A percentile compares a stretch with the other conserved stretches of the same genome.
Conservation (phyloP, 345 rosid species). For the Syzygium aqueum region DNA sequence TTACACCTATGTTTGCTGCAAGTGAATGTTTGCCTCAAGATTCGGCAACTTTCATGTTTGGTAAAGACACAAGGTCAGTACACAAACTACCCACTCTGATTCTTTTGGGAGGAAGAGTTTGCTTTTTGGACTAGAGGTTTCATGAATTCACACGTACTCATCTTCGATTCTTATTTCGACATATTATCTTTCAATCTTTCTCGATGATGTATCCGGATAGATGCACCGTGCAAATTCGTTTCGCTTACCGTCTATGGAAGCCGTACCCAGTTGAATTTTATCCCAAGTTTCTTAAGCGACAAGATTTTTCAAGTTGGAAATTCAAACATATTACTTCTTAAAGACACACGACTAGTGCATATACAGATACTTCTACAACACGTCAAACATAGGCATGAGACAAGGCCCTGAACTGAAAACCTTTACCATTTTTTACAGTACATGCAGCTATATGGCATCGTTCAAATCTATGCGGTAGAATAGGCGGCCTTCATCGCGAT, state of each 20-base stretch:
- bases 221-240: neutral
- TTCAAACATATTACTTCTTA: neutral
- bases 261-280: too few relatives aligned
- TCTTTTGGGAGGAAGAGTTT: neutral
- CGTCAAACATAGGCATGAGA: neutral
- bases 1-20: too few relatives aligned
- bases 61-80: neutral
- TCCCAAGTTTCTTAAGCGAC: too few relatives aligned
- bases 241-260: too few relatives aligned
- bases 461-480: slow-evolving; percentile 6
- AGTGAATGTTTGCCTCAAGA: too few relatives aligned
- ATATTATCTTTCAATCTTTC: neutral
- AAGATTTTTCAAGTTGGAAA: neutral
- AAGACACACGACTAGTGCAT: neutral
- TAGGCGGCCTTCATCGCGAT: slow-evolving; percentile 26
- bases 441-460: neutral
- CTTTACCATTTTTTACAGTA: neutral
- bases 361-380: neutral
- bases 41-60: neutral
- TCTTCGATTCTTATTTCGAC: neutral
- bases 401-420: neutral
- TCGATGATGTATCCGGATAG: neutral
- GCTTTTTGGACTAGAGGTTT: neutral
- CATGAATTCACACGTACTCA: neutral
- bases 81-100: neutral